phyloP scores from a whole-genome alignment of 148 eudicot genomes.

The Camellia sinensis region DNA sequence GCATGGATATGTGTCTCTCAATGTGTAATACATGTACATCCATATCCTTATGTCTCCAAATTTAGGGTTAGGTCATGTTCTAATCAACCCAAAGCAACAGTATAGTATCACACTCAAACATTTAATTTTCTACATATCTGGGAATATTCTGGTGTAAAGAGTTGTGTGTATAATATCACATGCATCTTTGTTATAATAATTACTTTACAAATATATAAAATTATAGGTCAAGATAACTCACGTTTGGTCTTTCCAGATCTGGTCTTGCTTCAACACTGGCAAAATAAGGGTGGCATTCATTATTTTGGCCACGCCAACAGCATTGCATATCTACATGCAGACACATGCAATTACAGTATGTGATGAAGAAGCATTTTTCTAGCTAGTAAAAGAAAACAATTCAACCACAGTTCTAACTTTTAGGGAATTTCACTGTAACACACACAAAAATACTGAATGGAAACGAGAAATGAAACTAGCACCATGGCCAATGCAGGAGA shows the following conservation, averaged over 20 bases:
- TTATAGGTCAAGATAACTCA: constrained; percentile 36
- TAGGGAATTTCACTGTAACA: neutral
- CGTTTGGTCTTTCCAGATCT: constrained; percentile 99
- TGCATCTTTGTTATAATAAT: neutral
- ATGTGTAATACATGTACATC: too few relatives aligned
- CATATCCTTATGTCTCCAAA: too few relatives aligned
- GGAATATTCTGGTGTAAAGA: too few relatives aligned
- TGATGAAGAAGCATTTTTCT: neutral
- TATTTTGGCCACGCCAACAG: constrained; percentile 97
- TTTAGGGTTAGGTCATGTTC: too few relatives aligned
- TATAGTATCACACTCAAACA: too few relatives aligned
- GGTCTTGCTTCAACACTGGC: constrained; percentile 98
- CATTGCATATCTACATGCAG: constrained; percentile 88
- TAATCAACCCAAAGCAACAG: too few relatives aligned
- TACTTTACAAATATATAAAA: neutral
- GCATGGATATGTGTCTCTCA: too few relatives aligned
- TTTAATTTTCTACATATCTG: too few relatives aligned
- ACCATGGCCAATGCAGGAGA: neutral
- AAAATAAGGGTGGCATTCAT: constrained; percentile 92
- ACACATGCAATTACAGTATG: constrained; percentile 12
- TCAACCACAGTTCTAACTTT: neutral
- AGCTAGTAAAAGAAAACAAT: neutral
- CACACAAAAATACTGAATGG: neutral
- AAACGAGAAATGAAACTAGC: neutral
- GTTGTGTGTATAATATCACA: neutral